Evolutionary conservation across 768 basidiomycete species (phyloP).

Genomic region (Cystobasidium tubakii): DNA sequence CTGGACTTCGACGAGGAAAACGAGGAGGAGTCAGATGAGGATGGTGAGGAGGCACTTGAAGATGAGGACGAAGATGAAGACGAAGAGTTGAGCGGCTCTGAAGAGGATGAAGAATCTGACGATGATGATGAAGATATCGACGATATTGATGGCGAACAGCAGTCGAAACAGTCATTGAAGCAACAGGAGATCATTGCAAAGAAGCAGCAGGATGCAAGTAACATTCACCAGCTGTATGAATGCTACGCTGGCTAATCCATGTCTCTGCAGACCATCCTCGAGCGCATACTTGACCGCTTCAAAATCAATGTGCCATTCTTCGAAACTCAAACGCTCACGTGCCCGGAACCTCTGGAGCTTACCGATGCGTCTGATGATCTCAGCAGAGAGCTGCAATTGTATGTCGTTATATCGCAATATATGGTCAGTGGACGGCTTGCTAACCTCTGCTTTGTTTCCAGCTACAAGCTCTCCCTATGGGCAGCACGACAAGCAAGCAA

Average conservation of each 20-base stretch:
- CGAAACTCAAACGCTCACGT: slow-evolving; percentile 68
- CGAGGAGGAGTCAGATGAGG: slow-evolving; percentile 36
- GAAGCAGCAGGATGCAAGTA: slow-evolving; percentile 39
- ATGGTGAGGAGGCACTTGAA: slow-evolving; percentile 39
- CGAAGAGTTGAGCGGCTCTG: slow-evolving; percentile 48
- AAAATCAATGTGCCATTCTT: slow-evolving; percentile 41
- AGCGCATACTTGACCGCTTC: slow-evolving; percentile 68
- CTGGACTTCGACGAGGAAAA: slow-evolving; percentile 34
- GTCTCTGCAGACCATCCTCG: slow-evolving; percentile 61
- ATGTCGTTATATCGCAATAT: too few species aligned
- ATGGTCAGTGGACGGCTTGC: too few species aligned
- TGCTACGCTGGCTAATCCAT: background rate
- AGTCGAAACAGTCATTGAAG: slow-evolving; percentile 3
- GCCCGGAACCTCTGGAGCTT: slow-evolving; percentile 66
- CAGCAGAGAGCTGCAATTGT: slow-evolving; percentile 94
- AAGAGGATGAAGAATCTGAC: too few species aligned
- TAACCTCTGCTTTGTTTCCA: slow-evolving; percentile 48
- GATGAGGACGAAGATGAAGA: slow-evolving; percentile 47
- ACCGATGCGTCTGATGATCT: slow-evolving; percentile 76
- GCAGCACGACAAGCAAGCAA: slow-evolving; percentile 71
- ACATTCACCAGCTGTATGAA: background rate
- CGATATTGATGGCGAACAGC: slow-evolving; percentile 68
- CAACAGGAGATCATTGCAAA: slow-evolving; percentile 36
- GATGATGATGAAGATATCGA: slow-evolving; percentile 54
- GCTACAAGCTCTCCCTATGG: slow-evolving; percentile 92